A percentile compares a stretch with the other conserved stretches of the same genome.
These are phyloP conservation scores for Euphorbia schlechtendalii DNA, from an alignment of 441 rosid species.

Conservation along the genomic window DNA sequence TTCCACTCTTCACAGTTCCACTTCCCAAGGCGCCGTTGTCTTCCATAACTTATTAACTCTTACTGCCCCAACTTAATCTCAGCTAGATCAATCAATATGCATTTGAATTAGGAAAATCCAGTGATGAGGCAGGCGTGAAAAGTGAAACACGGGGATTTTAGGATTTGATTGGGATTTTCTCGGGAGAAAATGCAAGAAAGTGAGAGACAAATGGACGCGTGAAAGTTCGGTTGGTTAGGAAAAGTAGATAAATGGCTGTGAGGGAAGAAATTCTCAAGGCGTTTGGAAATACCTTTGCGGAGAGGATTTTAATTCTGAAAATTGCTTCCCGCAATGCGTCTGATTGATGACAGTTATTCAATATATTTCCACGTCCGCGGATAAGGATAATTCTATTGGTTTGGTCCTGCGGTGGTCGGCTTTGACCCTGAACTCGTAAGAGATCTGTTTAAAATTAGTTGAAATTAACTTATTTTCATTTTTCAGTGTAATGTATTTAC, in stretches of 20 bases:
- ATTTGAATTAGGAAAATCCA: slow-evolving; percentile 15
- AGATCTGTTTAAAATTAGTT: too few species aligned
- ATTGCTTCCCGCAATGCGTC: background rate
- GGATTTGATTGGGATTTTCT: slow-evolving; percentile 8
- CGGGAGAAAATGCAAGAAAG: slow-evolving; percentile 6
- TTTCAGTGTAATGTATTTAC: too few species aligned
- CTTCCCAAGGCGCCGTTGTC: slow-evolving; percentile 32
- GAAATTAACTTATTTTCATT: too few species aligned
- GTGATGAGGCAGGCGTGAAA: background rate
- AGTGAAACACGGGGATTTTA: background rate
- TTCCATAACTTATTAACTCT: slow-evolving; percentile 53
- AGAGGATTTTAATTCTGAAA: background rate
- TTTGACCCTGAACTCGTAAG: too few species aligned
- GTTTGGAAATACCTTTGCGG: background rate
- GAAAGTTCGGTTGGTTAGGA: slow-evolving; percentile 18
- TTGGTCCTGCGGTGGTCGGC: too few species aligned
- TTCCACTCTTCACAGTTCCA: slow-evolving; percentile 16
- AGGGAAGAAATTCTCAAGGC: slow-evolving; percentile 17
- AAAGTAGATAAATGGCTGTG: slow-evolving; percentile 10
- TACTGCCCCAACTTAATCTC: background rate
- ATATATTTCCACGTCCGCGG: slow-evolving; percentile 13
- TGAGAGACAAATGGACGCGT: slow-evolving; percentile 2
- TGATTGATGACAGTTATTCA: background rate
- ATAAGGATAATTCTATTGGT: background rate
- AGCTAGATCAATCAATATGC: slow-evolving; percentile 12